These are phyloP conservation scores for Fraxinus sp. DNA, from an alignment of 305 asterid species.

Conservation along the genomic window DNA sequence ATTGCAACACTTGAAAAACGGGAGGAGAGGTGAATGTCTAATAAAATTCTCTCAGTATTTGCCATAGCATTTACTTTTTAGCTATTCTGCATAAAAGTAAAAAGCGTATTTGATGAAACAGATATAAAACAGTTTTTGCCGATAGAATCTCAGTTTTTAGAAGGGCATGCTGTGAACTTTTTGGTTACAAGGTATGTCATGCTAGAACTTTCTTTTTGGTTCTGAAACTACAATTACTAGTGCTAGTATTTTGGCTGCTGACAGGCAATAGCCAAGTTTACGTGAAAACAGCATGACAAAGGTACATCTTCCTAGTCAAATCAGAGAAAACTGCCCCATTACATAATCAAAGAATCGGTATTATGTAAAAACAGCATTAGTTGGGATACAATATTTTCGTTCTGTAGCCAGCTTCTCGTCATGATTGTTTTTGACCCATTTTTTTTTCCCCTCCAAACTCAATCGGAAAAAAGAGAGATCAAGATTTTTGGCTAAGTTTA, in stretches of 20 bases:
- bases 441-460: not conserved
- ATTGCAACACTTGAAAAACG: slow-evolving; percentile 95
- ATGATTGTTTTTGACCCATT: not conserved
- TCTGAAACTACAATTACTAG: slow-evolving; percentile 8
- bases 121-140: slow-evolving; percentile 93
- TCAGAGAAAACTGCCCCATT: not conserved
- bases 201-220: slow-evolving; percentile 19
- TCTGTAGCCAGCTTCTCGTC: not conserved
- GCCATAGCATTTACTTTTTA: slow-evolving; percentile 20
- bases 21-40: slow-evolving; percentile 75
- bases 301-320: not conserved
- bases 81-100: slow-evolving; percentile 28
- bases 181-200: slow-evolving; percentile 86
- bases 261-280: not conserved
- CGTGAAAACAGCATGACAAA: not conserved
- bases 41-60: slow-evolving; percentile 19
- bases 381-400: slow-evolving; percentile 14
- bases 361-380: slow-evolving; percentile 7
- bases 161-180: slow-evolving; percentile 97
- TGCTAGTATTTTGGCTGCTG: slow-evolving; percentile 11
- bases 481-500: not conserved
- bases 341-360: slow-evolving; percentile 9
- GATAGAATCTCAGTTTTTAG: slow-evolving; percentile 95
- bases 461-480: not conserved
- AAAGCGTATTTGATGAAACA: slow-evolving; percentile 36